A percentile compares a stretch with the other conserved stretches of the same genome.
phyloP scores from a whole-genome alignment of 225 moss, liverwort and hornwort genomes.

The Marchantia paleacea region DNA sequence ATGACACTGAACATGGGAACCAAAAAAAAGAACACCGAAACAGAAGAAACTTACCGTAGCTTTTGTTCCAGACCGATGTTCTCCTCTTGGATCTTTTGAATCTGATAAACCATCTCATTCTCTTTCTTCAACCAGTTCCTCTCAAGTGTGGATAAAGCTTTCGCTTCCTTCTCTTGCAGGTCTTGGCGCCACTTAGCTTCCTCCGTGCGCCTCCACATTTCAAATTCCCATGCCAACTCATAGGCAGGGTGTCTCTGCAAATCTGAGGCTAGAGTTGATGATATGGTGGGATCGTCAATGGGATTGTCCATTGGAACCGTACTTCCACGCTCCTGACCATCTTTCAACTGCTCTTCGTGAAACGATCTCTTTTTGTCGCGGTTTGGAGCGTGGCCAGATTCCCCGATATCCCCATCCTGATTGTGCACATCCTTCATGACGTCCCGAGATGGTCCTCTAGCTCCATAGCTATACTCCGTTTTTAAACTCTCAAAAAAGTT shows the following conservation, averaged over 20 bases:
- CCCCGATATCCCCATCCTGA: background rate
- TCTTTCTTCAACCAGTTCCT: conserved; percentile 54
- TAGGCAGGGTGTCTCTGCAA: conserved; percentile 45
- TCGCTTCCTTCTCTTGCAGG: conserved; percentile 49
- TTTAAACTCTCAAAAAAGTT: conserved; percentile 19
- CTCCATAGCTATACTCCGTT: conserved; percentile 8
- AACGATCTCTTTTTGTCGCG: background rate
- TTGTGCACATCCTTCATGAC: background rate
- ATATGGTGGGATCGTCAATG: conserved; percentile 10
- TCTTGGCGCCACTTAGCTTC: conserved; percentile 57
- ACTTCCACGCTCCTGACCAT: background rate
- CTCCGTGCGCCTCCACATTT: conserved; percentile 67
- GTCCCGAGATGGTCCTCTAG: conserved; percentile 1
- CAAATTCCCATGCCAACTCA: conserved; percentile 72
- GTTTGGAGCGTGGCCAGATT: background rate
- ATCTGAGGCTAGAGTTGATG: conserved; percentile 13
- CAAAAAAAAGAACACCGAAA: too few species aligned
- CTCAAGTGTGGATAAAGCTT: conserved; percentile 45
- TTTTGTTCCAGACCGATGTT: conserved; percentile 55
- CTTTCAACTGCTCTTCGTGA: conserved; percentile 5
- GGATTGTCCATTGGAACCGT: conserved; percentile 18
- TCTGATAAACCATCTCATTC: conserved; percentile 39
- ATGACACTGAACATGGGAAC: too few species aligned
- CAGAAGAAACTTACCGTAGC: conserved; percentile 39
- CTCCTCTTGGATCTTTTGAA: conserved; percentile 45